phyloP scores from a whole-genome alignment of 192 early-diverging fungal genomes.

The Jimgerdemannia lactiflua region DNA sequence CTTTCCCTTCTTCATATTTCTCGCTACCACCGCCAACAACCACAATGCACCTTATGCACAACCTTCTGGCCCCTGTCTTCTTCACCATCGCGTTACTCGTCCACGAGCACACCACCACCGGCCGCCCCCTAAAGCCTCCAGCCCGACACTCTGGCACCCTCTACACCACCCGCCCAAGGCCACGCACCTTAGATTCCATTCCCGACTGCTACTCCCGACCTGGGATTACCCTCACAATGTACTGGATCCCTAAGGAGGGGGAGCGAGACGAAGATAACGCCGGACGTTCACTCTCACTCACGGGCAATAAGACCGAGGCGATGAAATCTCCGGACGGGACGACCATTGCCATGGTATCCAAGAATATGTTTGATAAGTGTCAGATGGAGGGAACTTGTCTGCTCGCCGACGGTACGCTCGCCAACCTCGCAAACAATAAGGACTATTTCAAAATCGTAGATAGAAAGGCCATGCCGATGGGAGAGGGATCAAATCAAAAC shows the following conservation, averaged over 20 bases:
- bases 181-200: too few species aligned
- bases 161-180: too few species aligned
- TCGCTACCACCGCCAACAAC: too few species aligned
- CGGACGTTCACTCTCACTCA: conserved; percentile 13
- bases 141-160: too few species aligned
- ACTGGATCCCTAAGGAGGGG: conserved; percentile 36
- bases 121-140: too few species aligned
- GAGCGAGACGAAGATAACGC: conserved; percentile 24
- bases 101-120: too few species aligned
- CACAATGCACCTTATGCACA: too few species aligned
- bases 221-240: conserved; percentile 1
- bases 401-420: conserved; percentile 1
- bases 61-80: too few species aligned
- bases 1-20: too few species aligned
- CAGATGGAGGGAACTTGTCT: conserved; percentile 16
- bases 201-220: too few species aligned
- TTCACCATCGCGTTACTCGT: too few species aligned
- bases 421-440: conserved; percentile 3
- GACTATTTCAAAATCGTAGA: conserved; percentile 1
- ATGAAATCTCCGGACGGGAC: conserved; percentile 5
- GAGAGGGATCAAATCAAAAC: conserved; percentile 6
- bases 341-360: conserved; percentile 25
- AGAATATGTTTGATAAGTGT: conserved; percentile 19
- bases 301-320: conserved; percentile 7
- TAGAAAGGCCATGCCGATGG: conserved; percentile 3